phyloP scores from a whole-genome alignment of 495 filamentous ascomycete genomes.

The Penicillium soppii region DNA sequence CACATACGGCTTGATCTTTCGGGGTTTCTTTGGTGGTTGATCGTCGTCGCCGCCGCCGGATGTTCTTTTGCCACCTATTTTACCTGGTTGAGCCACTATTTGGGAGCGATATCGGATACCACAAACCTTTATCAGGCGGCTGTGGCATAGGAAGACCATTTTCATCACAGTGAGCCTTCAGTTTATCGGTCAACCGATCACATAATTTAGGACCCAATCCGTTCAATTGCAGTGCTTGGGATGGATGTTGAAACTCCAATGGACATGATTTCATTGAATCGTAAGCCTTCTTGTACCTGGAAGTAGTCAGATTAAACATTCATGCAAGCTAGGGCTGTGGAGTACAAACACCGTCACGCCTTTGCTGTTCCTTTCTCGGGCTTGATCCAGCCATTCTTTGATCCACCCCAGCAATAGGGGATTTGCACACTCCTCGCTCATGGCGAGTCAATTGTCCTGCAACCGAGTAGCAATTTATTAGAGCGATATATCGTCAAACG shows the following conservation, averaged over 20 bases:
- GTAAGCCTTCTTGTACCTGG: conserved; percentile 75
- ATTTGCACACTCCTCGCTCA: conserved; percentile 61
- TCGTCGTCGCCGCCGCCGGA: conserved; percentile 38
- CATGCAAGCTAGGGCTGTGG: not conserved
- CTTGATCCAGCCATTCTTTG: conserved; percentile 77
- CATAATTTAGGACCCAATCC: conserved; percentile 72
- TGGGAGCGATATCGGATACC: not conserved
- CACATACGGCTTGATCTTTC: conserved; percentile 68
- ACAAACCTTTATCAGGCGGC: conserved; percentile 41
- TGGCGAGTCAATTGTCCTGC: conserved; percentile 10
- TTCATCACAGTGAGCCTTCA: conserved; percentile 63
- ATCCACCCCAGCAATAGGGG: conserved; percentile 74
- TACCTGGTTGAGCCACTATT: not conserved
- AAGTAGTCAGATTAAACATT: conserved; percentile 11
- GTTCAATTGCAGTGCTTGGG: conserved; percentile 67
- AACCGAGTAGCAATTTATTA: conserved; percentile 2
- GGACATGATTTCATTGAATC: conserved; percentile 80
- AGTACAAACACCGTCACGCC: conserved; percentile 56
- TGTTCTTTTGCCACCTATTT: conserved; percentile 40
- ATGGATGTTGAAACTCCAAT: conserved; percentile 70
- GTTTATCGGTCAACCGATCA: conserved; percentile 65
- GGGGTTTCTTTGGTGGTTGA: conserved; percentile 61
- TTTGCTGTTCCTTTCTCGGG: conserved; percentile 68
- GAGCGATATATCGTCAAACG: not conserved
- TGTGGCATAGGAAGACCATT: conserved; percentile 73